Conservation (phyloP, 169 alveolate species). For the Cryptosporidium ryanae region DNA sequence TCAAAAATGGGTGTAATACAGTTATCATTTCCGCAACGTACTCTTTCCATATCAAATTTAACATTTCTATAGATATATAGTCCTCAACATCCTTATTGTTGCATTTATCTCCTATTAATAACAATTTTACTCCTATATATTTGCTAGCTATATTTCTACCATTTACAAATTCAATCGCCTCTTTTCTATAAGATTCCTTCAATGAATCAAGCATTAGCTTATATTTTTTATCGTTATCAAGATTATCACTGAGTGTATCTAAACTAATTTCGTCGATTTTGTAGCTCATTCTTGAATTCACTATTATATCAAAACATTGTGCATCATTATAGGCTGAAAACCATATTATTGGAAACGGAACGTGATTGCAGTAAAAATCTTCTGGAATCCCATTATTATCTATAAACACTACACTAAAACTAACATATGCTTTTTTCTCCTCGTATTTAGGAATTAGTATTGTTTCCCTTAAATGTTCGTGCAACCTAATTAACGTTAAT, state of each 20-base stretch:
- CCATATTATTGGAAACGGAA: slow-evolving; percentile 56
- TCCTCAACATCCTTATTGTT: slow-evolving; percentile 4
- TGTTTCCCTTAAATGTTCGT: slow-evolving; percentile 59
- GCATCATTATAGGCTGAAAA: slow-evolving; percentile 45
- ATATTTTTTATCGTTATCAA: background rate
- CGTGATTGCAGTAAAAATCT: slow-evolving; percentile 39
- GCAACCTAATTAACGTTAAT: slow-evolving; percentile 31
- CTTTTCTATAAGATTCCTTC: slow-evolving; percentile 18
- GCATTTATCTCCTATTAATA: background rate
- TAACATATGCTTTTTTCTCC: background rate
- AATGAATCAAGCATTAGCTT: slow-evolving; percentile 10
- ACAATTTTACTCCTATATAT: slow-evolving; percentile 14
- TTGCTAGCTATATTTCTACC: background rate
- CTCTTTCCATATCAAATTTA: slow-evolving; percentile 43
- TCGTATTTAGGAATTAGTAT: slow-evolving; percentile 11
- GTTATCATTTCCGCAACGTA: slow-evolving; percentile 57
- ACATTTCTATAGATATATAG: slow-evolving; percentile 13
- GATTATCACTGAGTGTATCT: background rate
- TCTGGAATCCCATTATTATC: slow-evolving; percentile 72
- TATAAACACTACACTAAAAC: slow-evolving; percentile 33
- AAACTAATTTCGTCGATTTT: background rate
- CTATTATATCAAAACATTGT: slow-evolving; percentile 42
- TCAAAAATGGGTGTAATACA: slow-evolving; percentile 26
- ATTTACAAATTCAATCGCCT: background rate
- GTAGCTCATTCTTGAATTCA: background rate